A percentile compares a stretch with the other conserved stretches of the same genome.
phyloP scores from a whole-genome alignment of 768 basidiomycete genomes.

The Lepiota venenata region DNA sequence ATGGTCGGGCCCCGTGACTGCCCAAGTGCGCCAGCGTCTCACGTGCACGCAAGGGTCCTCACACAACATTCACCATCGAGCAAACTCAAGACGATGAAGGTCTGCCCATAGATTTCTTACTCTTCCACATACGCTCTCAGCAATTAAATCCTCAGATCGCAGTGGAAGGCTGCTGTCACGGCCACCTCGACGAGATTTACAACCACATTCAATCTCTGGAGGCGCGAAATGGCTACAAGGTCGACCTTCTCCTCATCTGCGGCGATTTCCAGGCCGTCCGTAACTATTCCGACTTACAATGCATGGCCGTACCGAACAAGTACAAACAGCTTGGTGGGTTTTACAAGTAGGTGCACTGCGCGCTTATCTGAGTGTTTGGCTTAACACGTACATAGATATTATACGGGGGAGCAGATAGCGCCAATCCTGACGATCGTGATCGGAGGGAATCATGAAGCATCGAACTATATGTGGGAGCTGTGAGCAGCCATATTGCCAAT shows the following conservation, averaged over 20 bases:
- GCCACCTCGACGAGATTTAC: slow-evolving; percentile 79
- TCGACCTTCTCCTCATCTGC: slow-evolving; percentile 84
- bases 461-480: slow-evolving; percentile 97
- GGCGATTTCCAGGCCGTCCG: slow-evolving; percentile 93
- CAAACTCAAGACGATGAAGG: no score
- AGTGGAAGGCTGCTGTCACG: slow-evolving; percentile 65
- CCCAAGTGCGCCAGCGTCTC: no score
- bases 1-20: no score
- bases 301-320: slow-evolving; percentile 84
- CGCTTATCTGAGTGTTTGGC: not conserved
- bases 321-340: slow-evolving; percentile 79
- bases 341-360: slow-evolving; percentile 45
- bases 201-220: slow-evolving; percentile 57
- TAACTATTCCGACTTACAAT: slow-evolving; percentile 71
- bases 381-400: slow-evolving; percentile 55
- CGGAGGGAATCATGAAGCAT: slow-evolving; percentile 97
- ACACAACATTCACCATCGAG: no score
- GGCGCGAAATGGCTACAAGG: slow-evolving; percentile 47
- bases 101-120: no score
- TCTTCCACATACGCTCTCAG: no score
- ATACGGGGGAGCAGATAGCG: slow-evolving; percentile 73
- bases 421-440: slow-evolving; percentile 91
- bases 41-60: no score
- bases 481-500: slow-evolving; percentile 32
- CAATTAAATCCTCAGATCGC: no score